Conservation (phyloP, 768 basidiomycete genomes). For the Pisolithus sp. region DNA sequence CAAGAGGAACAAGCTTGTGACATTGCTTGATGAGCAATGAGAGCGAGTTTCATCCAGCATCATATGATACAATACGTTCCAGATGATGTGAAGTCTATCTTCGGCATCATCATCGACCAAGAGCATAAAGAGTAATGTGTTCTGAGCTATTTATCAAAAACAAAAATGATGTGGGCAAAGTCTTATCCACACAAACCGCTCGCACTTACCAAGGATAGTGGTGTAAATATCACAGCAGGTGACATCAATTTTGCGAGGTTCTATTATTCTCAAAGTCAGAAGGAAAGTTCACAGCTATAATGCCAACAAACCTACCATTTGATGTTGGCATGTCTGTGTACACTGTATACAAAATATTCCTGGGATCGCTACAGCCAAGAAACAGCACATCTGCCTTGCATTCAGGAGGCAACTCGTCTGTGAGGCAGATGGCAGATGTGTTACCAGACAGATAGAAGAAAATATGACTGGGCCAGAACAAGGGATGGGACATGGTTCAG, state of each 20-base stretch:
- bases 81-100: constrained; percentile 18
- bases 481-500: no score
- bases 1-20: constrained; percentile 14
- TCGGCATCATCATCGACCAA: constrained; percentile 19
- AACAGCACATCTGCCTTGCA: constrained; percentile 36
- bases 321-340: constrained; percentile 2
- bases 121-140: constrained; percentile 23
- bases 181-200: background rate
- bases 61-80: constrained; percentile 29
- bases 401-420: constrained; percentile 38
- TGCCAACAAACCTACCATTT: background rate
- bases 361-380: constrained; percentile 47
- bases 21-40: constrained; percentile 24
- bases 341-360: constrained; percentile 42
- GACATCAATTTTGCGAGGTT: constrained; percentile 18
- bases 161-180: background rate
- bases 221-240: constrained; percentile 26
- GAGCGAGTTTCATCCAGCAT: constrained; percentile 17
- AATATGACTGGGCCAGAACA: no score
- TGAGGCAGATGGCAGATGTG: constrained; percentile 42
- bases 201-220: constrained; percentile 23
- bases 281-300: background rate
- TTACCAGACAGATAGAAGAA: no score
- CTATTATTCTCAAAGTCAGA: constrained; percentile 6
- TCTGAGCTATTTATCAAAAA: constrained; percentile 25